Base-by-base conservation (phyloP, 345 rosid species). In the Barbarea vulgaris region DNA sequence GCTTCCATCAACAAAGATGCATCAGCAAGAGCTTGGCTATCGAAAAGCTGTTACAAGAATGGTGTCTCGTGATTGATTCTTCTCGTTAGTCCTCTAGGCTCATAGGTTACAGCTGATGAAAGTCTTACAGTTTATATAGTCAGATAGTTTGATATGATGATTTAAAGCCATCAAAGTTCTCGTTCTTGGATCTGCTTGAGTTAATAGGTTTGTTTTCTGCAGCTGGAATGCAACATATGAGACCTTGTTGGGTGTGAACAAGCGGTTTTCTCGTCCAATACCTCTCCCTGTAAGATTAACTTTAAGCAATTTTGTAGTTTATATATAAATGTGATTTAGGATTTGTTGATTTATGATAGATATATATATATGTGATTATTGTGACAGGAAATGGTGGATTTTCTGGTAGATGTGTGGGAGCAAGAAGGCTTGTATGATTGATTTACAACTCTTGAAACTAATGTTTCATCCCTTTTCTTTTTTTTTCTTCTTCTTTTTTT, bases 161-260 rank as follows among this genome's bases (percentile, higher is more conserved):
- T 41, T 4, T 41, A 41, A 41, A 14, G 17, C 33, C 33, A 47
- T 58, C 9, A 47, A 34, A 46, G 57, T 15, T 21, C 3, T 28
- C 7, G 6, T 15, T 13, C 25, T 52, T 63, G 6, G 9, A 63
- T 22, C 48, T 21, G 34, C 4, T 21, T 76, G 44, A 53, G 66
- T 47, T 34, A 48, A 50, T 57, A 5, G 24, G 2, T 1, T 48
- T 0, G 8, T 25, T 68, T 42, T 67, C 58, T 79, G 77, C 78
- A 89, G 94, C 73, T 82, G 87, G 91, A 85, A 82, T 82, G 87
- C 87, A 24, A 87, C 83, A 62, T 89, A 87, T 50, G 93, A 91
- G 74, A 85, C 76, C 74, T 80, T 89, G 50, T 85, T 87, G 51
- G 89, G 87, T 64, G 79, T 77, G 60, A 87, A 78, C 77, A 89